Conservation (phyloP, 768 basidiomycete genomes). For the Scleroderma citrinum region DNA sequence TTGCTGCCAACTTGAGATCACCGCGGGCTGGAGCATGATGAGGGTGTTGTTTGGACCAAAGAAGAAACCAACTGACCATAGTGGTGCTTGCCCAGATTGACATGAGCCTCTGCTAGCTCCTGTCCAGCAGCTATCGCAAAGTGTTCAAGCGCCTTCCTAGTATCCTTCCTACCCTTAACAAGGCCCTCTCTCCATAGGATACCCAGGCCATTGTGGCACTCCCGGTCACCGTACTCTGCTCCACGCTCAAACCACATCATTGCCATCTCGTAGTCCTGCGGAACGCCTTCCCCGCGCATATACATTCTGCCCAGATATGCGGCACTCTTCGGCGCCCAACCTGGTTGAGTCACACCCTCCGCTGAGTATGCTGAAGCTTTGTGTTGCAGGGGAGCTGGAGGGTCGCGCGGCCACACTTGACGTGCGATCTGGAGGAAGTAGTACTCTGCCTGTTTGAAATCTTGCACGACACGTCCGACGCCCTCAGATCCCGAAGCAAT, state of each 20-base stretch:
- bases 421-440: conserved; percentile 87
- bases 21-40: conserved; percentile 47
- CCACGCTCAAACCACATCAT: conserved; percentile 96
- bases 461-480: conserved; percentile 82
- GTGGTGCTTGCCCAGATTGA: conserved; percentile 82
- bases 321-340: conserved; percentile 72
- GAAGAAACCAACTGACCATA: conserved; percentile 39
- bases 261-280: conserved; percentile 65
- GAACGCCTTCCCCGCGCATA: conserved; percentile 87
- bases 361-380: conserved; percentile 40
- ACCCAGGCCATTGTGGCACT: conserved; percentile 85
- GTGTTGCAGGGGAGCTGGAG: conserved; percentile 45
- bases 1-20: conserved; percentile 59
- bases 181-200: conserved; percentile 91
- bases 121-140: conserved; percentile 79
- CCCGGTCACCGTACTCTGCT: conserved; percentile 71
- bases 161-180: conserved; percentile 60
- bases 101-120: conserved; percentile 89
- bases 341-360: conserved; percentile 44
- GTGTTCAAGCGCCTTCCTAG: conserved; percentile 53
- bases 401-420: conserved; percentile 83
- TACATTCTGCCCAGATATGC: conserved; percentile 93
- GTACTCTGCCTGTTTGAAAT: conserved; percentile 65
- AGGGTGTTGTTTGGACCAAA: background rate
- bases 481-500: conserved; percentile 85